phyloP scores from a whole-genome alignment of 2,329 filamentous ascomycete species.

The Leptographium galeiforme region DNA sequence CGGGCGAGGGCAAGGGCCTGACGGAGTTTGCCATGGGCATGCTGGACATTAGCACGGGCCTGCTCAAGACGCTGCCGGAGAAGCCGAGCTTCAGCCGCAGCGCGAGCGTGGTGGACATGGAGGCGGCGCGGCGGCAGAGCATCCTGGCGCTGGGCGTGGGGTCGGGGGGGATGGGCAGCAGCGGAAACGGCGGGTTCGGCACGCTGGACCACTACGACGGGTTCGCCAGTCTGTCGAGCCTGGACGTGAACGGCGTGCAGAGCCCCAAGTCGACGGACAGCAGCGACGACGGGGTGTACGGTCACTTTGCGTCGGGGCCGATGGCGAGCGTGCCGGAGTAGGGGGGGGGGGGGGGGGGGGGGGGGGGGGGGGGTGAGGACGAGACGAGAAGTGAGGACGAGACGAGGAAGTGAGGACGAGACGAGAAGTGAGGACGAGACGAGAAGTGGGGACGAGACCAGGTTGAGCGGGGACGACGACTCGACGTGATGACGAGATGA shows the following conservation, averaged over 20 bases:
- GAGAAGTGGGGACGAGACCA: too few relatives aligned
- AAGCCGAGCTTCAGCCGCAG: conserved; percentile 53
- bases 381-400: too few relatives aligned
- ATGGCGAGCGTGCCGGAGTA: conserved; percentile 16
- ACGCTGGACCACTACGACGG: conserved; percentile 14
- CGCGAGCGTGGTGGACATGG: conserved; percentile 36
- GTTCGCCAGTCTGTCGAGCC: conserved; percentile 31
- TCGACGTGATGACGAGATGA: not conserved
- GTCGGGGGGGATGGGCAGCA: conserved; percentile 12
- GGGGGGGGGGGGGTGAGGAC: too few relatives aligned
- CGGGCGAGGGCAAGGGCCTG: conserved; percentile 40
- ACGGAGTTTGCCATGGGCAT: conserved; percentile 66
- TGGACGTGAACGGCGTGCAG: conserved; percentile 35
- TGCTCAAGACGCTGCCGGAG: conserved; percentile 56
- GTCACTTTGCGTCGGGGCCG: conserved; percentile 20
- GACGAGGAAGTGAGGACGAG: too few relatives aligned
- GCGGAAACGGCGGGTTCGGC: conserved; percentile 17
- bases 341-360: too few relatives aligned
- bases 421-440: too few relatives aligned
- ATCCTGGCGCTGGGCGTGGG: conserved; percentile 10
- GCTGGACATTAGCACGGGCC: conserved; percentile 56
- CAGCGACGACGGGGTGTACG: conserved; percentile 44
- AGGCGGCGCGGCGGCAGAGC: conserved; percentile 13
- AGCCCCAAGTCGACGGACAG: conserved; percentile 37
- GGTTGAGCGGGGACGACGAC: too few relatives aligned